Percentiles rank a stretch among this genome's conserved stretches.
Evolutionary conservation across 2,329 filamentous ascomycete genomes (phyloP).

Genomic region (Colletotrichum musae): DNA sequence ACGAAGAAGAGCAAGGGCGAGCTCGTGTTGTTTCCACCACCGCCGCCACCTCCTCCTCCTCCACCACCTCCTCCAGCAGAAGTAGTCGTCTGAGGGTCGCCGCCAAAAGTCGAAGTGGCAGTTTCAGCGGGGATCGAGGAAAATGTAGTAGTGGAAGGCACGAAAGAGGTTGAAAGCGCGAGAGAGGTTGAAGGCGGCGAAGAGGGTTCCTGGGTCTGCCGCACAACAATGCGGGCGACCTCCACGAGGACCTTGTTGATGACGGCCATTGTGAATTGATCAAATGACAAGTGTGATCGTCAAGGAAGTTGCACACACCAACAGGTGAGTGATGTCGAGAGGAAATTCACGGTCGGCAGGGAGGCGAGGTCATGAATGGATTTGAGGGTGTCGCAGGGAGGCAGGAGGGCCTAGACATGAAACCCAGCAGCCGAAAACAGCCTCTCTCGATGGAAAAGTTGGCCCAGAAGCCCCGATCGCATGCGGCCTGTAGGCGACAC

Average conservation of each 20-base stretch:
- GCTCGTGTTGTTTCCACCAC: conserved; percentile 51
- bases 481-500: conserved; percentile 33
- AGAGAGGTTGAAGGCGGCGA: conserved; percentile 40
- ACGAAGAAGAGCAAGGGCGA: conserved; percentile 83
- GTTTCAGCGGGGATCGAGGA: conserved; percentile 39
- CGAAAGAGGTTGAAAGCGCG: conserved; percentile 29
- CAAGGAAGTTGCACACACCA: conserved; percentile 29
- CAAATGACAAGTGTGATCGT: conserved; percentile 7
- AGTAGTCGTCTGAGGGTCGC: conserved; percentile 1
- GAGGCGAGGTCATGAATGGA: conserved; percentile 31
- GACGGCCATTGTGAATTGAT: conserved; percentile 50
- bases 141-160: conserved; percentile 43
- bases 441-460: conserved; percentile 31
- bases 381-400: conserved; percentile 11
- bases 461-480: conserved; percentile 33
- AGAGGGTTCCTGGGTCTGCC: conserved; percentile 39
- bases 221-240: conserved; percentile 54
- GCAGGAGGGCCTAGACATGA: conserved; percentile 16
- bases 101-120: conserved; percentile 17
- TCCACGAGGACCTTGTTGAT: conserved; percentile 55
- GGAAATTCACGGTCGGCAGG: conserved; percentile 28
- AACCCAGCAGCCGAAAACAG: conserved; percentile 37
- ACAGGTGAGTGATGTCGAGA: conserved; percentile 26
- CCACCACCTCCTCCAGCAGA: conserved; percentile 1
- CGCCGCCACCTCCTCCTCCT: conserved; percentile 29